phyloP scores from a whole-genome alignment of 2,329 filamentous ascomycete genomes.

The Fusarium vanettenii region DNA sequence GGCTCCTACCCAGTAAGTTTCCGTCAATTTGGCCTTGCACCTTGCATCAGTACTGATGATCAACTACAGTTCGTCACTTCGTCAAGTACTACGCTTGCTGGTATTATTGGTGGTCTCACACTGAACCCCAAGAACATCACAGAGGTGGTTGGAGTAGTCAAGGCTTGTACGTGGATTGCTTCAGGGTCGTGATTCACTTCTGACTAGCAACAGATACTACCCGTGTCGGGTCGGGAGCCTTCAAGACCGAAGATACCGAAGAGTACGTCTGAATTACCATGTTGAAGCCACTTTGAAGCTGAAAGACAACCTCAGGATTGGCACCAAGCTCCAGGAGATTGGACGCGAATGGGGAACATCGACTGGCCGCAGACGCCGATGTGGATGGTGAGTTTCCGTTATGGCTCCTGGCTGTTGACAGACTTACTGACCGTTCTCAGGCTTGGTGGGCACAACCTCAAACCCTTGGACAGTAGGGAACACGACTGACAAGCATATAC shows the following conservation, averaged over 20 bases:
- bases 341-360: constrained; percentile 59
- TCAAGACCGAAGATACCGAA: background rate
- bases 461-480: constrained; percentile 22
- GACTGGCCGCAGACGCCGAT: constrained; percentile 71
- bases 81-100: background rate
- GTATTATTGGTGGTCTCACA: background rate
- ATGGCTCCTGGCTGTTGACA: constrained; percentile 30
- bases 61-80: background rate
- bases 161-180: background rate
- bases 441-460: constrained; percentile 42
- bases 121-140: background rate
- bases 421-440: constrained; percentile 38
- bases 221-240: background rate
- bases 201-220: background rate
- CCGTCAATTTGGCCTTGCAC: background rate
- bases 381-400: constrained; percentile 57
- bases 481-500: constrained; percentile 32
- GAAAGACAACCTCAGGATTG: constrained; percentile 45
- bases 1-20: background rate
- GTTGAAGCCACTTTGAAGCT: constrained; percentile 31
- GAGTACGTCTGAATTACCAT: background rate
- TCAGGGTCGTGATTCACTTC: background rate
- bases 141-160: background rate
- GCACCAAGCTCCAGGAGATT: constrained; percentile 59
- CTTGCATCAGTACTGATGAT: background rate